Evolutionary conservation across 495 filamentous ascomycete genomes (phyloP), one percentile per base, ranked within the genome.

Genomic region (Evernia prunastri): DNA sequence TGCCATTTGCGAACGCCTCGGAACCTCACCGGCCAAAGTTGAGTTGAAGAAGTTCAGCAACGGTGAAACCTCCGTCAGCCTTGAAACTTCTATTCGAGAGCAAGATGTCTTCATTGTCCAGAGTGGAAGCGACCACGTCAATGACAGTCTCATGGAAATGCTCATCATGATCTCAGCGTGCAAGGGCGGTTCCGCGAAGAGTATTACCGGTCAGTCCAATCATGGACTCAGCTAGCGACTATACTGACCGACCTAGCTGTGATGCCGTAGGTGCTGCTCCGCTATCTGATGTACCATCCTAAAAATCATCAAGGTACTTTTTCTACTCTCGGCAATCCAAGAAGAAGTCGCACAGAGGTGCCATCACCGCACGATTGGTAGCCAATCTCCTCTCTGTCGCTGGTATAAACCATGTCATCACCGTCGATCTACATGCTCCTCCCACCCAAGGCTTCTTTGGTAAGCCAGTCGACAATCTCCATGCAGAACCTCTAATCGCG

Each of bases 371-470:
- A 33, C 86, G 93, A 66, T 95, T 98, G 91, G 80, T 98, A 58
- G 95, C 94, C 65, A 98, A 98, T 74, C 84, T 97, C 31, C 85
- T 98, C 56, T 82, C 88, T 45, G 87, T 98, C 59, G 95, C 94
- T 62, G 94, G 94, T 60, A 89, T 98, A 66, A 89, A 96, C 78
- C 94, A 98, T 81, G 90, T 97, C 73, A 89, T 97, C 72, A 98
- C 94, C 20, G 89, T 98, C 72, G 94, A 98, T 72, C 81, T 98
- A 13, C 94, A 98, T 78, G 91, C 91, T 63, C 92, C 91, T 13
- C 94, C 97, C 77, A 97, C 97, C 89, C 95, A 97, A 78, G 94
- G 94, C 40, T 98, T 98, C 81, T 98, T 98, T 81, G 89, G 88
- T 67, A 96, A 94, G 70, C 95, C 94, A 13, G 94, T 98, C 58